These are phyloP conservation scores for Solanum megistacrolobum DNA, from an alignment of 257 asterid species.

Conservation along the genomic window DNA sequence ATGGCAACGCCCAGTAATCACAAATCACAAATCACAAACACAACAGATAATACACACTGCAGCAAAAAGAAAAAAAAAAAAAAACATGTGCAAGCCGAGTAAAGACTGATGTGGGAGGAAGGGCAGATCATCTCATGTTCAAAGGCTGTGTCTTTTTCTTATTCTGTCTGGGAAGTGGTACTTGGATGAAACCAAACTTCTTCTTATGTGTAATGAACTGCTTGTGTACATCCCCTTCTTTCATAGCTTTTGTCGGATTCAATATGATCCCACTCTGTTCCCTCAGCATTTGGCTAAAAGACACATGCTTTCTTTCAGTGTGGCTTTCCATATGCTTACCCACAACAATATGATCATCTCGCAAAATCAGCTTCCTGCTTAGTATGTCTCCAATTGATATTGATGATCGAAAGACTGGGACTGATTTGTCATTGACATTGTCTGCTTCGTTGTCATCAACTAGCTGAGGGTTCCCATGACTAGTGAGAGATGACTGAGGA, in stretches of 20 bases:
- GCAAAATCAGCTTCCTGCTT: constrained; percentile 38
- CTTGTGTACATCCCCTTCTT: constrained; percentile 38
- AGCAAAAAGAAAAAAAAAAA: background rate
- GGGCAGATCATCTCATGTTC: constrained; percentile 13
- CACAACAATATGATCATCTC: constrained; percentile 31
- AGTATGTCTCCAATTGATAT: constrained; percentile 54
- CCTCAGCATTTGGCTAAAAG: constrained; percentile 81
- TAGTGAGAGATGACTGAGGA: constrained; percentile 19
- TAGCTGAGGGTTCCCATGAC: constrained; percentile 14
- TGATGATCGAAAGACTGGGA: constrained; percentile 32
- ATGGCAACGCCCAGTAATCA: background rate
- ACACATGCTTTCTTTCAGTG: constrained; percentile 36
- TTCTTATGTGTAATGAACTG: constrained; percentile 54
- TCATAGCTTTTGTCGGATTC: constrained; percentile 27
- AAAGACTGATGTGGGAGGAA: background rate
- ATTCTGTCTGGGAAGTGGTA: constrained; percentile 50
- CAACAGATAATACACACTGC: background rate
- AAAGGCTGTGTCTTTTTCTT: constrained; percentile 51
- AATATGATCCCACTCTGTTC: constrained; percentile 59
- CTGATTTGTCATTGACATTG: constrained; percentile 8
- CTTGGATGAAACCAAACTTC: constrained; percentile 87
- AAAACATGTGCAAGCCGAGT: constrained; percentile 8
- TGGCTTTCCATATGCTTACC: constrained; percentile 39
- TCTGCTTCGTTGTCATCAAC: constrained; percentile 12
- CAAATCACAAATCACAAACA: background rate